Evolutionary conservation across 2,329 filamentous ascomycete genomes (phyloP).

Genomic region (Colletotrichum sp.): DNA sequence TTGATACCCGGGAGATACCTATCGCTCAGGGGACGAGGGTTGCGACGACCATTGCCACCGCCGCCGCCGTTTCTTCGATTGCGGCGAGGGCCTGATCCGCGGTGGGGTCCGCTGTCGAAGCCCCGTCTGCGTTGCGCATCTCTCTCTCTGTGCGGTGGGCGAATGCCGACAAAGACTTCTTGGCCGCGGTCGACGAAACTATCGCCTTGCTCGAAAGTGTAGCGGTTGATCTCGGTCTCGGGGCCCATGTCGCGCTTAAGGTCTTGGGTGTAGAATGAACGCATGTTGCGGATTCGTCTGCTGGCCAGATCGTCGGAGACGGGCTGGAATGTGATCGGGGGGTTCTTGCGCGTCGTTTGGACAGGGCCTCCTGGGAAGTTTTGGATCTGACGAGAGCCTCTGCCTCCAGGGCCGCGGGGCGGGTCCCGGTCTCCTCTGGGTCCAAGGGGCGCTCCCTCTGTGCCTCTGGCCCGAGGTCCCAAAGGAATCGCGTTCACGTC

Average conservation of each 20-base stretch:
- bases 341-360: conserved; percentile 45
- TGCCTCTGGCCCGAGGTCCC: conserved; percentile 31
- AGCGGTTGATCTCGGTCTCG: conserved; percentile 65
- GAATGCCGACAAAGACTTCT: conserved; percentile 71
- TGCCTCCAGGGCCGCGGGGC: conserved; percentile 30
- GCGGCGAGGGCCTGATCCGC: background rate
- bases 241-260: conserved; percentile 46
- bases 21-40: conserved; percentile 33
- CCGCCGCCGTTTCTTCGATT: background rate
- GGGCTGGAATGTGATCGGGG: conserved; percentile 54
- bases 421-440: conserved; percentile 44
- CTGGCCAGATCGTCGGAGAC: conserved; percentile 69
- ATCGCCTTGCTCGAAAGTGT: conserved; percentile 73
- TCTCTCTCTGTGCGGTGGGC: conserved; percentile 62
- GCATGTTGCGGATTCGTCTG: conserved; percentile 66
- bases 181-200: conserved; percentile 74
- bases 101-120: conserved; percentile 22
- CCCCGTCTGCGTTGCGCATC: conserved; percentile 45
- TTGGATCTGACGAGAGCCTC: conserved; percentile 9
- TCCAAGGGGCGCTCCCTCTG: conserved; percentile 34
- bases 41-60: background rate
- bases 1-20: conserved; percentile 35
- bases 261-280: conserved; percentile 49
- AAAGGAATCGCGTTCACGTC: conserved; percentile 39
- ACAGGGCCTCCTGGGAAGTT: conserved; percentile 25